These are phyloP conservation scores for Daldinia caldariorum DNA, from an alignment of 495 filamentous ascomycete genomes.

Conservation along the genomic window DNA sequence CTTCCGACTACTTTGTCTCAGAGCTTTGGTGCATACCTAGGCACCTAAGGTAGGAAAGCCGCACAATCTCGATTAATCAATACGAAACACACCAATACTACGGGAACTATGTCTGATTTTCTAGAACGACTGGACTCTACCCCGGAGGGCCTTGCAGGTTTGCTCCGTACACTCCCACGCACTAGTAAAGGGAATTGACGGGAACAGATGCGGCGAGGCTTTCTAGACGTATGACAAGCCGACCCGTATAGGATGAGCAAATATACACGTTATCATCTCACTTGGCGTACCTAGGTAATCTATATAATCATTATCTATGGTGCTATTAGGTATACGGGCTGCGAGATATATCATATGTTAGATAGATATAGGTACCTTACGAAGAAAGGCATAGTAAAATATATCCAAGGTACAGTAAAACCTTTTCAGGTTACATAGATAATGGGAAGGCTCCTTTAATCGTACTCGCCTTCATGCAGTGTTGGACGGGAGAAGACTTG, in stretches of 20 bases:
- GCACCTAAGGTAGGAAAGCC: conserved; percentile 12
- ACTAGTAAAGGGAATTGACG: conserved; percentile 4
- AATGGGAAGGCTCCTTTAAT: background rate
- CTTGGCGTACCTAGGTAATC: background rate
- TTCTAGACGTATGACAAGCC: conserved; percentile 13
- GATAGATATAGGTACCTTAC: too few species aligned
- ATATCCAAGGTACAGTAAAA: background rate
- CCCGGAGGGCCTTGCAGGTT: conserved; percentile 3
- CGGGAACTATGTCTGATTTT: conserved; percentile 13
- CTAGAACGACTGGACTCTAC: conserved; percentile 11
- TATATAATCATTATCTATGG: background rate
- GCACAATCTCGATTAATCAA: conserved; percentile 36
- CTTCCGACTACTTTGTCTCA: conserved; percentile 20
- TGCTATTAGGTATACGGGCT: background rate
- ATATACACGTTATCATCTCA: background rate
- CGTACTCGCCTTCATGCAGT: background rate
- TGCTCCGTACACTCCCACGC: conserved; percentile 4
- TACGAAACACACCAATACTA: conserved; percentile 30
- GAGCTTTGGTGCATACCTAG: conserved; percentile 5
- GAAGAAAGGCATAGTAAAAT: too few species aligned
- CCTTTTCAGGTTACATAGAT: background rate
- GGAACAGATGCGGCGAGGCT: conserved; percentile 31
- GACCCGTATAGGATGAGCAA: background rate
- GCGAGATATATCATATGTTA: too few species aligned
- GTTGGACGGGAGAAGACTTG: background rate